Conservation (phyloP, 345 rosid species). For the Camelina laxa region DNA sequence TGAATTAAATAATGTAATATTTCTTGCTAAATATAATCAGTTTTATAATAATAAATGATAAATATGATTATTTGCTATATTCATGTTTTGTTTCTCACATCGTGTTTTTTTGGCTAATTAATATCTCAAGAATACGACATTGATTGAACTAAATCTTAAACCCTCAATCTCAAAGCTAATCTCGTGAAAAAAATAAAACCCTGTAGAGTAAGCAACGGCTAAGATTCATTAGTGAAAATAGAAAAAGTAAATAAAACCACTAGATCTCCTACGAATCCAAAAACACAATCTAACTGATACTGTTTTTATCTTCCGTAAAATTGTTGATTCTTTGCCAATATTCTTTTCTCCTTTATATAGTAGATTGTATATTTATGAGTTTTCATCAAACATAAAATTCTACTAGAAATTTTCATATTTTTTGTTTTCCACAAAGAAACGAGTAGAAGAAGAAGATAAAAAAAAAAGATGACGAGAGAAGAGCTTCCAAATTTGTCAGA, state of each 20-base stretch:
- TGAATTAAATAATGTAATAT: constrained; percentile 2
- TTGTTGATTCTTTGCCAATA: constrained; percentile 24
- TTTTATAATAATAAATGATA: not conserved
- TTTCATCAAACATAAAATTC: constrained; percentile 15
- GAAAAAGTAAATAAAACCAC: constrained; percentile 11
- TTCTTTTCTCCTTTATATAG: constrained; percentile 15
- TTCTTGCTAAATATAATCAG: constrained; percentile 24
- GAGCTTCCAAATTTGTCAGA: constrained; percentile 33
- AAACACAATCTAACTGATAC: constrained; percentile 33
- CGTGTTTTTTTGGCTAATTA: constrained; percentile 13
- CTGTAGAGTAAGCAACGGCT: constrained; percentile 21
- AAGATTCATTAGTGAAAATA: constrained; percentile 29
- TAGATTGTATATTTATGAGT: not conserved
- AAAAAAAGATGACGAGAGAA: not conserved
- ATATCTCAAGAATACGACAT: constrained; percentile 13
- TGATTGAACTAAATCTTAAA: constrained; percentile 32
- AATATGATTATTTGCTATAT: constrained; percentile 35
- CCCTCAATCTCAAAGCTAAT: constrained; percentile 20
- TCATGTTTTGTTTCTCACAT: not conserved
- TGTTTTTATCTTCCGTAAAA: constrained; percentile 16
- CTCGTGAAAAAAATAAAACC: constrained; percentile 9
- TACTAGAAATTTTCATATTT: not conserved
- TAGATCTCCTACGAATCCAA: constrained; percentile 39
- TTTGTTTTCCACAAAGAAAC: not conserved
- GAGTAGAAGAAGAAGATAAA: not conserved